Conservation (phyloP, 768 basidiomycete species). For the Psilocybe sp. region DNA sequence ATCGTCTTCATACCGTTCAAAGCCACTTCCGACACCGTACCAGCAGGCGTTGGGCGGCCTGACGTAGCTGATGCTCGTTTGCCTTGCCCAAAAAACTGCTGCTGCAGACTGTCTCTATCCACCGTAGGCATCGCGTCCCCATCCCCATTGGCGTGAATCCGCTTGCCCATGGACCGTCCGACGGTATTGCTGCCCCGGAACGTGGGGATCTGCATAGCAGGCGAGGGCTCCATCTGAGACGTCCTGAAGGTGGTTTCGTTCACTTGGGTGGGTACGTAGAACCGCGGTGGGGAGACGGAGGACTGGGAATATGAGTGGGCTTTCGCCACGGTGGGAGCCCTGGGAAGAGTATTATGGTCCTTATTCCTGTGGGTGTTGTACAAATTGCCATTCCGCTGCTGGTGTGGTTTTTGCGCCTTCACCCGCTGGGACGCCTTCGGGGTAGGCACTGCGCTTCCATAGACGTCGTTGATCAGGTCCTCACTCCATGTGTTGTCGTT, state of each 20-base stretch:
- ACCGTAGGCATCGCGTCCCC: too few species aligned
- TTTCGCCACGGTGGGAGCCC: slow-evolving; percentile 15
- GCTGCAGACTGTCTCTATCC: neutral
- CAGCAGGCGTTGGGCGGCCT: too few species aligned
- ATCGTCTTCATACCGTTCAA: too few species aligned
- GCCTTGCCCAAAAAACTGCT: neutral
- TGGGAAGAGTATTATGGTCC: neutral
- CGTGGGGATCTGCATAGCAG: slow-evolving; percentile 46
- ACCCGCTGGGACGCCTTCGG: slow-evolving; percentile 20
- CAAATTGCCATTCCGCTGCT: too few species aligned
- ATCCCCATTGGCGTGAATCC: neutral
- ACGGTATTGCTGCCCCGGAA: slow-evolving; percentile 17
- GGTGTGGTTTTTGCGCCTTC: too few species aligned
- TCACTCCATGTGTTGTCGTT: neutral
- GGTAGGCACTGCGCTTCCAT: slow-evolving; percentile 17
- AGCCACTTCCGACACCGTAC: too few species aligned
- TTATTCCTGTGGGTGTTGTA: too few species aligned
- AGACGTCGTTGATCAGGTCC: slow-evolving; percentile 7
- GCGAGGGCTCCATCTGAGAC: slow-evolving; percentile 52
- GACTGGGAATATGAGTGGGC: slow-evolving; percentile 18
- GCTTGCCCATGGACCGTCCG: slow-evolving; percentile 17
- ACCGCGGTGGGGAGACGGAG: slow-evolving; percentile 30
- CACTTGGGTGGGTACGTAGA: slow-evolving; percentile 30
- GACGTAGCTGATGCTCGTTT: too few species aligned
- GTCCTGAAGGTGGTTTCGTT: slow-evolving; percentile 40